Evolutionary conservation across 257 asterid genomes (phyloP), one percentile per base, ranked within the genome.

Genomic region (Solanum pimpinellifolium): DNA sequence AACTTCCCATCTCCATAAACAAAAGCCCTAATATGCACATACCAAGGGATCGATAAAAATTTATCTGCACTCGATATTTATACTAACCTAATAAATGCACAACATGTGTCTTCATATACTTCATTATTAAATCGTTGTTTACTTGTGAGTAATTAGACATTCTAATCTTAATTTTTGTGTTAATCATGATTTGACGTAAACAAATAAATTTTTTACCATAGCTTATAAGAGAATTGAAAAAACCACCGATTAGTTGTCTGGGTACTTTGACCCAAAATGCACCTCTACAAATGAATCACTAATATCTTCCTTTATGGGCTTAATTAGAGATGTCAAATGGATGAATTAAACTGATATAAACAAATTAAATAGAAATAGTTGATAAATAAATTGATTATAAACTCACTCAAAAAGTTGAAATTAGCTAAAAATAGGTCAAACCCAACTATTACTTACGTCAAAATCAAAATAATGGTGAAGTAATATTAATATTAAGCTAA

Each of bases 271-370:
- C 7, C 69, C 13, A 23, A 60, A 23, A 9, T 20, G 29, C 3
- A 60, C 69, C 29, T 60, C 11, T 6, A 23, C 69, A 60, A 60
- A 21, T 60, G 25, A 60, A 60, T 60, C 27, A 21, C 29, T 60
- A 23, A 60, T 14, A 21, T 60, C 9, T 27, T 29, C 1, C 7
- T 60, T 60, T 4, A 60, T 4, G 14, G 7, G 96, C 95, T 92
- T 94, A 8, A 98, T 20, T 59, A 20, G 12, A 59, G 5, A 25
- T 20, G 11, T 20, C 66, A 59, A 59, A 20, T 20, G 2, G 8
- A 20, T 18, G 25, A 11, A 56, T 20, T 20, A 20, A 11, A 4
- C 0, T 59, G 11, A 59, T 59, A 20, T 59, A 20, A 20, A 11
- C 11, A 1, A 2, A 9, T 59, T 20, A 59, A 59, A 59, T 0